These are phyloP conservation scores for Viridothelium virens DNA, from an alignment of 495 filamentous ascomycete genomes.

Conservation along the genomic window DNA sequence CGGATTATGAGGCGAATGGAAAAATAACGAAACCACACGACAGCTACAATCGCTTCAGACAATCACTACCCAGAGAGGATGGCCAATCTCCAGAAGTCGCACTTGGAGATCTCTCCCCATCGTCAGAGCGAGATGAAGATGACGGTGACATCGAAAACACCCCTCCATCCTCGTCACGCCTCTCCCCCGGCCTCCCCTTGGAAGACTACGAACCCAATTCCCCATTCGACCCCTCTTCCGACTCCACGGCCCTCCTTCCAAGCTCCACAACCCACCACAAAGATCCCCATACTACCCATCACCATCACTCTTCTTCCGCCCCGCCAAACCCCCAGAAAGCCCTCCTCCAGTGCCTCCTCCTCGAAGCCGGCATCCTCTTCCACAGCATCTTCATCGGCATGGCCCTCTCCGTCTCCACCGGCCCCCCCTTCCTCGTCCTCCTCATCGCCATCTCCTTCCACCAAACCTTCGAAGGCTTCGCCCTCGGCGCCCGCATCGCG, in stretches of 20 bases:
- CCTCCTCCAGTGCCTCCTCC: slow-evolving; percentile 38
- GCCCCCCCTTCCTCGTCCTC: slow-evolving; percentile 56
- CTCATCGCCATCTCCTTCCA: slow-evolving; percentile 63
- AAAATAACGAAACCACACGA: slow-evolving; percentile 19
- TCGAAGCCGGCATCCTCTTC: slow-evolving; percentile 44
- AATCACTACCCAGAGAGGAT: slow-evolving; percentile 17
- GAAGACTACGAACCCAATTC: background rate
- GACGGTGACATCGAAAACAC: slow-evolving; percentile 15
- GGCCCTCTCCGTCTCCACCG: slow-evolving; percentile 56
- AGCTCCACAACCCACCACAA: background rate
- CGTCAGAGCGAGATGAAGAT: background rate
- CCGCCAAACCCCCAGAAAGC: slow-evolving; percentile 29
- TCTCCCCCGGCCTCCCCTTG: background rate
- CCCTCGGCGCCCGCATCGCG: slow-evolving; percentile 51
- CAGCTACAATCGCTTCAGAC: slow-evolving; percentile 27
- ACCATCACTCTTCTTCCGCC: background rate
- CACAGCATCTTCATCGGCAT: slow-evolving; percentile 61
- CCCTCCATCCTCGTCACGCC: background rate
- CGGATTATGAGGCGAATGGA: background rate
- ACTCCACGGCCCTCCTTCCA: background rate
- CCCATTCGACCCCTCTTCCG: slow-evolving; percentile 15
- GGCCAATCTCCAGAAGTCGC: slow-evolving; percentile 19
- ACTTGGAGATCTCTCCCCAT: slow-evolving; percentile 13
- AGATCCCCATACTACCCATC: slow-evolving; percentile 5
- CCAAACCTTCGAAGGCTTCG: slow-evolving; percentile 64